Evolutionary conservation across 371 early-diverging fungal genomes (phyloP), one percentile per base, ranked within the genome.

Genomic region (Actinomortierella ambigua): DNA sequence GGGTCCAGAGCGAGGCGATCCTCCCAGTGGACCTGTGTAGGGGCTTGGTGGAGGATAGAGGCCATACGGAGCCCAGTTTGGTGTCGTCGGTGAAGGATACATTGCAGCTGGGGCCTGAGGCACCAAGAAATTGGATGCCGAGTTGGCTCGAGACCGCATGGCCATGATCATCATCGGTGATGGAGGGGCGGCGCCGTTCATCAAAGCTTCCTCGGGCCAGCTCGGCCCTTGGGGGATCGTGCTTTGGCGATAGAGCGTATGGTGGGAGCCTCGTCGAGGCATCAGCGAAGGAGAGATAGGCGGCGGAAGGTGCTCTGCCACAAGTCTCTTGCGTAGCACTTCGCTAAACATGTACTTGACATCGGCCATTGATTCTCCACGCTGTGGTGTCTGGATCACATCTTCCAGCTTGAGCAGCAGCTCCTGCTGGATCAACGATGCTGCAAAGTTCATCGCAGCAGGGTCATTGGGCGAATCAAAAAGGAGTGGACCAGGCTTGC

Each of bases 371-470:
- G 65, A 62, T 27, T 75, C 75, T 1, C 69, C 73, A 27, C 62
- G 64, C 51, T 69, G 69, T 7, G 69, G 69, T 20, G 63, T 55
- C 22, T 73, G 69, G 9, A 68, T 39, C 5, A 77, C 73, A 0
- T 77, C 69, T 50, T 77, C 75, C 44, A 69, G 34, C 0, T 61
- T 69, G 41, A 75, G 64, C 61, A 75, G 49, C n/a, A 77, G 60
- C 26, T 69, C 76, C 24, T 69, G 69, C 15, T 69, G 76, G n/a
- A 76, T 63, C 20, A 68, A n/a, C 8, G 76, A 73, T 0, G 75
- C 66, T 0, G 75, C 75, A 63, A 73, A 73, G 55, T 73, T 73
- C 75, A 73, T 73, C 13, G 75, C 75, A 2, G 67, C 49, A 26
- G 75, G 67, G 43, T 73, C 75, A 6, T 59, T 66, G 26, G 69